Percentiles rank a stretch among this genome's conserved stretches.
Evolutionary conservation across 2,329 filamentous ascomycete genomes (phyloP).

Genomic region (Trichoderma endophyticum): DNA sequence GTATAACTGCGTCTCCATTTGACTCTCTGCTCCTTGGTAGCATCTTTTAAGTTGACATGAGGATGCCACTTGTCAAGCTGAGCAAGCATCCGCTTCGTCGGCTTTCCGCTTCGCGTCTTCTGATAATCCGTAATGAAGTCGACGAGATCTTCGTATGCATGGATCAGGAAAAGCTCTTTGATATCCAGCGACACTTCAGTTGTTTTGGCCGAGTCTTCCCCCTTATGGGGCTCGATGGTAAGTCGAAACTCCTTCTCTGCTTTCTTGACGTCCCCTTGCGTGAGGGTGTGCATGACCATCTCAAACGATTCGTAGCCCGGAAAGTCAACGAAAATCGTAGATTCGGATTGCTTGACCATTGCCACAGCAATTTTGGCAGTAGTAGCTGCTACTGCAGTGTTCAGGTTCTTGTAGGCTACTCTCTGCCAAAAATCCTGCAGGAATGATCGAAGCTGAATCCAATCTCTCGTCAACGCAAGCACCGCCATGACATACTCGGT

Average conservation of each 20-base stretch:
- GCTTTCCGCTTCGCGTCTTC: constrained; percentile 43
- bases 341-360: constrained; percentile 39
- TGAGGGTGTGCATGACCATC: constrained; percentile 40
- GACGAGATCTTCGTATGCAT: constrained; percentile 42
- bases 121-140: constrained; percentile 47
- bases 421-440: constrained; percentile 42
- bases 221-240: background rate
- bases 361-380: constrained; percentile 41
- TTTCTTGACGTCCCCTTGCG: constrained; percentile 35
- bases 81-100: constrained; percentile 42
- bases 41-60: constrained; percentile 35
- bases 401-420: constrained; percentile 43
- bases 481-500: constrained; percentile 45
- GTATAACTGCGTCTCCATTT: constrained; percentile 48
- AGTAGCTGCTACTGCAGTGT: constrained; percentile 44
- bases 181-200: constrained; percentile 32
- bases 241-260: constrained; percentile 21
- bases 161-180: constrained; percentile 42
- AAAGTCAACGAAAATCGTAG: constrained; percentile 44
- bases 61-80: constrained; percentile 43
- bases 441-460: constrained; percentile 37
- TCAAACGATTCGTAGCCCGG: constrained; percentile 44
- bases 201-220: background rate
- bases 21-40: constrained; percentile 38
- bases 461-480: constrained; percentile 37